Percentiles rank a stretch among this genome's conserved stretches.
These are phyloP conservation scores for Baorangia bicolor DNA, from an alignment of 768 basidiomycete species.

Conservation along the genomic window DNA sequence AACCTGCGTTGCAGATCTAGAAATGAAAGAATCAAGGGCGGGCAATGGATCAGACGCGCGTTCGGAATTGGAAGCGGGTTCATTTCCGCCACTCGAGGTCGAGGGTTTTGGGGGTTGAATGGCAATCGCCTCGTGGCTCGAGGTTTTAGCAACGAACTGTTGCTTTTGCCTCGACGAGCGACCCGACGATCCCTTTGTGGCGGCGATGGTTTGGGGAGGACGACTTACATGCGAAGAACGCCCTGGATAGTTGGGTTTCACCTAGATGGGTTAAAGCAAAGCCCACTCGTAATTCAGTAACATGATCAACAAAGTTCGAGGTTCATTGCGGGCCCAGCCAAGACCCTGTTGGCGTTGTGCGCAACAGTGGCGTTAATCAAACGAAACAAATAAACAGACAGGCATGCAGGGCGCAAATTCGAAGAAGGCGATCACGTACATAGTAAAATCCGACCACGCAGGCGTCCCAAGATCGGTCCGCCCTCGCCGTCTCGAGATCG, in stretches of 20 bases:
- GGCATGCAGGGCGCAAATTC: no score
- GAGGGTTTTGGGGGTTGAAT: not conserved
- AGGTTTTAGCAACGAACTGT: not conserved
- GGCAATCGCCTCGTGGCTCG: no score
- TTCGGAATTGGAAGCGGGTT: not conserved
- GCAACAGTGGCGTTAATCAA: no score
- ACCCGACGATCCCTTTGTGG: not conserved
- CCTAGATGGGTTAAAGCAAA: slow-evolving; percentile 33
- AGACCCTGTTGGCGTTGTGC: not conserved
- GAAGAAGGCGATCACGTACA: slow-evolving; percentile 41
- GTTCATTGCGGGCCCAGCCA: not conserved
- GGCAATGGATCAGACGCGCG: not conserved
- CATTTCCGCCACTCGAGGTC: slow-evolving; percentile 8
- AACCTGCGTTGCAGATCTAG: slow-evolving; percentile 88
- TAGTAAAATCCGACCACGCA: slow-evolving; percentile 80
- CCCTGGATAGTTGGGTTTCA: slow-evolving; percentile 90
- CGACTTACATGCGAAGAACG: slow-evolving; percentile 81
- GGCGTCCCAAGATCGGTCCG: slow-evolving; percentile 59
- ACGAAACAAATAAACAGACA: no score
- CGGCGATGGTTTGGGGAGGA: not conserved
- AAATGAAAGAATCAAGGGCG: not conserved
- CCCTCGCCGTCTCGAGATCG: slow-evolving; percentile 44
- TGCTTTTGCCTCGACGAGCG: not conserved
- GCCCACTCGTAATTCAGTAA: slow-evolving; percentile 4
- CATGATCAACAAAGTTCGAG: not conserved